A percentile compares a stretch with the other conserved stretches of the same genome.
phyloP scores from a whole-genome alignment of 768 basidiomycete species.

The Lactarius hengduanensis region DNA sequence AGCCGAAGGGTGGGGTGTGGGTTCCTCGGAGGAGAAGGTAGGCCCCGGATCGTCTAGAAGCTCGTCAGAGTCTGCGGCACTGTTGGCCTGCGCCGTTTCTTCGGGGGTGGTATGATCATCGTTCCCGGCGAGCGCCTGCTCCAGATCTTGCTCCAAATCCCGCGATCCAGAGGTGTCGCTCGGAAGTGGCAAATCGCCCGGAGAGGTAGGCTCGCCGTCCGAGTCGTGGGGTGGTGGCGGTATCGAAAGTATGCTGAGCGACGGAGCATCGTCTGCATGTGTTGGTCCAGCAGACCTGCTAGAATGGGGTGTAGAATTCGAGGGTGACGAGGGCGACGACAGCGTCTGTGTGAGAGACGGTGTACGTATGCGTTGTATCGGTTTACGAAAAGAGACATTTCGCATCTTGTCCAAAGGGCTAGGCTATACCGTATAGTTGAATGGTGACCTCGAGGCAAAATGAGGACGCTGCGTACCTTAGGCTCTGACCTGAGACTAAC shows the following conservation, averaged over 20 bases:
- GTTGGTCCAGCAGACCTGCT: conserved; percentile 20
- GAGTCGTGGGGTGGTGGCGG: conserved; percentile 25
- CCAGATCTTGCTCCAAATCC: conserved; percentile 21
- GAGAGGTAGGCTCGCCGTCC: conserved; percentile 17
- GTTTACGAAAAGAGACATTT: conserved; percentile 58
- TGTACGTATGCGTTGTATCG: conserved; percentile 53
- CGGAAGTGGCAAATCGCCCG: conserved; percentile 16
- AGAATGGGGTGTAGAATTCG: conserved; percentile 56
- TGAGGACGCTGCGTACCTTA: conserved; percentile 40
- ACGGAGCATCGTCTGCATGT: conserved; percentile 9
- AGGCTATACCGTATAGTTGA: conserved; percentile 40
- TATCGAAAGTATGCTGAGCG: conserved; percentile 22
- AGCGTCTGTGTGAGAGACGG: conserved; percentile 66
- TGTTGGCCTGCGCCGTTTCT: not conserved
- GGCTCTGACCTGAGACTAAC: conserved; percentile 59
- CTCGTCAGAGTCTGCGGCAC: conserved; percentile 2
- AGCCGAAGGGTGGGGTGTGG: conserved; percentile 26
- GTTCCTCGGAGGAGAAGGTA: conserved; percentile 70
- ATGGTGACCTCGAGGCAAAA: conserved; percentile 1
- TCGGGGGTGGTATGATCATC: conserved; percentile 8
- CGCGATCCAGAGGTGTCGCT: conserved; percentile 17
- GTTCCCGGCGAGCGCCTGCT: conserved; percentile 3
- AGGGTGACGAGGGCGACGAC: conserved; percentile 56
- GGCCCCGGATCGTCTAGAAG: conserved; percentile 43
- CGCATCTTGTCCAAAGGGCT: conserved; percentile 64